Percentiles rank a stretch among this genome's conserved stretches.
Evolutionary conservation across 441 rosid species (phyloP).

Genomic region (Euphorbia celastroides): DNA sequence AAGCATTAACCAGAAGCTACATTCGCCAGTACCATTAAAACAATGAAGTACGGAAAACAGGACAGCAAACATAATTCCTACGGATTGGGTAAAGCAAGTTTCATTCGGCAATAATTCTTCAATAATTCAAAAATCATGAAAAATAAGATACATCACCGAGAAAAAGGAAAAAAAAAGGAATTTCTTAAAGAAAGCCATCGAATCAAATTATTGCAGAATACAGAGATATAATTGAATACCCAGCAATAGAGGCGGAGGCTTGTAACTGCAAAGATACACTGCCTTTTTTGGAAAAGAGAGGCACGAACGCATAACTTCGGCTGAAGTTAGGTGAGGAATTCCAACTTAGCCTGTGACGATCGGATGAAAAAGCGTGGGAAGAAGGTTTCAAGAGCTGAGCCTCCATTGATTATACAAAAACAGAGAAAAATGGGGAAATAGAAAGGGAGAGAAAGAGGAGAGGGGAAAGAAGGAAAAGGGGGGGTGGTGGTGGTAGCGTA

Average conservation of each 20-base stretch:
- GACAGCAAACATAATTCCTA: background rate
- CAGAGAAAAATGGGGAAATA: too few species aligned
- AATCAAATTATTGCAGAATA: slow-evolving; percentile 1
- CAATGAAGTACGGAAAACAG: background rate
- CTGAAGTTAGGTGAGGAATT: slow-evolving; percentile 16
- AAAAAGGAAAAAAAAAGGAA: too few species aligned
- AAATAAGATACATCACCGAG: too few species aligned
- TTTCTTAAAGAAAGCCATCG: slow-evolving; percentile 5
- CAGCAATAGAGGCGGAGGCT: slow-evolving; percentile 37
- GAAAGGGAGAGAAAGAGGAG: too few species aligned
- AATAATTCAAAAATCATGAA: too few species aligned
- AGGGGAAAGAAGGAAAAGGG: background rate
- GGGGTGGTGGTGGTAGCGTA: background rate
- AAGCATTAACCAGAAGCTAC: background rate
- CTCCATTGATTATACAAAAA: too few species aligned
- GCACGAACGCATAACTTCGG: slow-evolving; percentile 10
- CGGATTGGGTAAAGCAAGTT: background rate
- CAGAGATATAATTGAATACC: slow-evolving; percentile 28
- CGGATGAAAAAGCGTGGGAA: slow-evolving; percentile 20
- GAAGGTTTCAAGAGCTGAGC: slow-evolving; percentile 38
- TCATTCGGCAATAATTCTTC: too few species aligned
- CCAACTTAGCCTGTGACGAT: slow-evolving; percentile 20
- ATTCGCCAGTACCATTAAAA: background rate
- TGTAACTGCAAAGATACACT: slow-evolving; percentile 26
- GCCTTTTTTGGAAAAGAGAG: slow-evolving; percentile 27